Evolutionary conservation across 1,139 yeast genomes (phyloP).

Genomic region (Taphrina sp.): DNA sequence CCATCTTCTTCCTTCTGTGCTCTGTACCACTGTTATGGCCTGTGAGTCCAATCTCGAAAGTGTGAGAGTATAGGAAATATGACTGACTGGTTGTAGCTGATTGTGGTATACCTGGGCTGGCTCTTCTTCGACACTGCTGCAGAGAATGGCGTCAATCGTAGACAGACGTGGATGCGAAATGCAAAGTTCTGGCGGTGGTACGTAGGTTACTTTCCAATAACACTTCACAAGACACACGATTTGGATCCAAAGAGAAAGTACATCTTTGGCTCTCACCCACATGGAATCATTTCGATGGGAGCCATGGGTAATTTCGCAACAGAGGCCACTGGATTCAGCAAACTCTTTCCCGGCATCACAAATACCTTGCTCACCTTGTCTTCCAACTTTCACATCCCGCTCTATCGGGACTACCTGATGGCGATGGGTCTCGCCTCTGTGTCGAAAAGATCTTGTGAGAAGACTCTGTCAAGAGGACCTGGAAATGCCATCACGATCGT

Average conservation of each 20-base stretch:
- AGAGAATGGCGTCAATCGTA: slow-evolving; percentile 20
- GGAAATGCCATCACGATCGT: slow-evolving; percentile 81
- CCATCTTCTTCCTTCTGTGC: slow-evolving; percentile 31
- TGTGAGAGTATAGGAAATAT: background rate
- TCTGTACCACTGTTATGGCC: slow-evolving; percentile 30
- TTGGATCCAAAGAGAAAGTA: slow-evolving; percentile 56
- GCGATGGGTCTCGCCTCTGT: slow-evolving; percentile 85
- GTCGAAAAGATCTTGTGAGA: slow-evolving; percentile 66
- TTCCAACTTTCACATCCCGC: slow-evolving; percentile 82
- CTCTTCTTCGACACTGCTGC: slow-evolving; percentile 29
- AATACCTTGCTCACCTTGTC: slow-evolving; percentile 75
- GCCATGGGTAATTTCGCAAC: slow-evolving; percentile 84
- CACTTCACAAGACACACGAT: slow-evolving; percentile 66
- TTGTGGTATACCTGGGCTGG: slow-evolving; percentile 28
- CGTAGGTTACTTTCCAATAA: slow-evolving; percentile 76
- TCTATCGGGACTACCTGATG: slow-evolving; percentile 80
- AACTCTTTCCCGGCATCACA: slow-evolving; percentile 76
- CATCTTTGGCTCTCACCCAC: slow-evolving; percentile 68
- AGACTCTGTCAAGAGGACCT: slow-evolving; percentile 58
- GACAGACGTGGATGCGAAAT: slow-evolving; percentile 23
- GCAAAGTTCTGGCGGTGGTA: slow-evolving; percentile 45
- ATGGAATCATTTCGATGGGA: slow-evolving; percentile 92
- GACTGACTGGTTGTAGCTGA: slow-evolving; percentile 3
- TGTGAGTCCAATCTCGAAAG: slow-evolving; percentile 39
- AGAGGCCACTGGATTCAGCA: slow-evolving; percentile 64